Base-by-base conservation (phyloP, 306 rosid genomes). In the Bauhinia variegata region DNA sequence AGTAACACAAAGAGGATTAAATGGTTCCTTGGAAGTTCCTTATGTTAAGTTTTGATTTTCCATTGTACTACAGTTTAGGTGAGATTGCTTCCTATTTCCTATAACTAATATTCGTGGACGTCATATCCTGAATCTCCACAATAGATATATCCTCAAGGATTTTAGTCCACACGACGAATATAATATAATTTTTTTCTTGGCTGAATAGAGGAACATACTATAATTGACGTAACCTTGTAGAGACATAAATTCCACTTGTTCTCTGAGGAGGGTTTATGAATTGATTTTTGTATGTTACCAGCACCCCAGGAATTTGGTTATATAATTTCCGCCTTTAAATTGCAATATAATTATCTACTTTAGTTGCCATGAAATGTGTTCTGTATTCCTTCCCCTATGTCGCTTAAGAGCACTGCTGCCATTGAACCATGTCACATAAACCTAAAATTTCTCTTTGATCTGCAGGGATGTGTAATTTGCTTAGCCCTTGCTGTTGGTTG, bases 401-500 rank as follows among this genome's bases (percentile, higher is more conserved):
- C 65, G 51, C 65, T 69, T 48, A 51, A 23, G 61, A 60, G 32
- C 39, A 58, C 17, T 8, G 69, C 3, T 57, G 49, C 34, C 50
- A 47, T 54, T 38, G 14, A 3, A 28, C 14, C 51, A 23, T 65
- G 56, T n/a, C 41, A 10, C 46, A 55, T 34, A 36, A 65, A 19
- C 60, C 59, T 53, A 17, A 47, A n/a, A 47, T 19, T 72, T 51
- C 11, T 72, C 60, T 67, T 63, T 67, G 37, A 44, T 54, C 41
- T 68, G 70, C 74, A 89, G 98, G 98, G 98, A 65, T 93, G 98
- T 65, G 0, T 81, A 4, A 89, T 93, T 70, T 89, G 97, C 77
- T 79, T 89, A 71, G 0, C 5, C 59, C 96, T 93, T 67, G 97
- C 97, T 38, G 33, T 89, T 18, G 98, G 98, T 43, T 93, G 96